A percentile compares a stretch with the other conserved stretches of the same genome.
These are phyloP conservation scores for Beauveria sp. DNA, from an alignment of 2,329 filamentous ascomycete species.

Conservation along the genomic window DNA sequence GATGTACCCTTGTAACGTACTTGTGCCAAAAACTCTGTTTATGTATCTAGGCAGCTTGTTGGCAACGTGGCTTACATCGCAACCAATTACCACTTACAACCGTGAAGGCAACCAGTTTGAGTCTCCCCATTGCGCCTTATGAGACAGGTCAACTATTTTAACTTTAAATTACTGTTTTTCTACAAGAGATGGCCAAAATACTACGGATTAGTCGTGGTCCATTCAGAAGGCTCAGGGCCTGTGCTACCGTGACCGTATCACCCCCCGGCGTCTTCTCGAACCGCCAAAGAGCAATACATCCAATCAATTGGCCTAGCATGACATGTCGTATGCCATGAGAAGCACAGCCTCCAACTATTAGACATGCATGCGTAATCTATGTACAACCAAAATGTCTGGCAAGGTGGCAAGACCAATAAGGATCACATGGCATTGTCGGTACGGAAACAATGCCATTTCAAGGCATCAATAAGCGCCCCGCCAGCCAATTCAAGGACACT, in stretches of 20 bases:
- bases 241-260: not conserved
- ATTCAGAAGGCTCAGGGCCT: not conserved
- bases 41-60: no score
- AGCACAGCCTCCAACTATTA: not conserved
- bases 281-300: not conserved
- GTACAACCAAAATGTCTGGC: not conserved
- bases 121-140: not conserved
- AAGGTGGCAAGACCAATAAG: no score
- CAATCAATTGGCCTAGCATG: not conserved
- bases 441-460: no score
- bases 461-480: no score
- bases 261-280: not conserved
- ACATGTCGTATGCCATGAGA: not conserved
- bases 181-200: no score
- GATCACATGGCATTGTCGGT: no score
- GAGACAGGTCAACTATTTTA: not conserved
- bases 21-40: not conserved
- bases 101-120: not conserved
- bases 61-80: not conserved
- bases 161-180: not conserved
- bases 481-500: not conserved
- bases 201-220: not conserved
- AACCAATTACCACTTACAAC: not conserved
- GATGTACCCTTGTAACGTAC: no score
- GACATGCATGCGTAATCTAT: not conserved